These are phyloP conservation scores for Penicillium sp. DNA, from an alignment of 2,329 filamentous ascomycete species.

Conservation along the genomic window DNA sequence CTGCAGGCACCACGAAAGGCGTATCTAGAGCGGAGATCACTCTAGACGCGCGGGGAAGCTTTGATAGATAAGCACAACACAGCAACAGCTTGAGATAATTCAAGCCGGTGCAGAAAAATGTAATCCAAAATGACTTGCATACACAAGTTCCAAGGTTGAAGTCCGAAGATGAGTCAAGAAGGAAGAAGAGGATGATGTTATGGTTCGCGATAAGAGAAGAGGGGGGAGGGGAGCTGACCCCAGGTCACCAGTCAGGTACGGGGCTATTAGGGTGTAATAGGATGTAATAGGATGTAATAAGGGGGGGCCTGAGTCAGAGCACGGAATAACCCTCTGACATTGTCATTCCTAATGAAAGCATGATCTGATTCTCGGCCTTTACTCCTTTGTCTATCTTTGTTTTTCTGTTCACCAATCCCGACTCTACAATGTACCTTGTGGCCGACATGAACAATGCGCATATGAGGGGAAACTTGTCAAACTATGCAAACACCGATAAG, in stretches of 20 bases:
- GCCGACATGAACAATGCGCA: neutral
- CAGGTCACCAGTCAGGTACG: constrained; percentile 16
- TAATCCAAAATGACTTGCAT: constrained; percentile 10
- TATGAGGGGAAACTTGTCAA: constrained; percentile 10
- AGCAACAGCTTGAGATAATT: constrained; percentile 24
- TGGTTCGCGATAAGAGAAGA: constrained; percentile 19
- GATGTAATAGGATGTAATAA: constrained; percentile 11
- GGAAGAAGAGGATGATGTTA: constrained; percentile 14
- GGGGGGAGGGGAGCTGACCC: constrained; percentile 13
- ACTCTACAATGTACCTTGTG: constrained; percentile 10
- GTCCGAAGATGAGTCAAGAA: constrained; percentile 9
- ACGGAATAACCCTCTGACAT: constrained; percentile 5
- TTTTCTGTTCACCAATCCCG: constrained; percentile 5
- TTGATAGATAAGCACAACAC: constrained; percentile 27
- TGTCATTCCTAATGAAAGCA: neutral
- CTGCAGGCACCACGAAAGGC: constrained; percentile 6
- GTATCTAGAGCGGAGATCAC: constrained; percentile 30
- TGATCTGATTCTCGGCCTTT: neutral
- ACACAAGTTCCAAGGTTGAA: neutral
- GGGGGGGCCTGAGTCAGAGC: constrained; percentile 24
- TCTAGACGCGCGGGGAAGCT: constrained; percentile 32
- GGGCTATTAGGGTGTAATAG: constrained; percentile 11
- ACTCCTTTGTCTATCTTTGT: neutral
- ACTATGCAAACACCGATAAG: constrained; percentile 11
- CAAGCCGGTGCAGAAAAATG: constrained; percentile 7